Base-by-base conservation (phyloP, 2,329 filamentous ascomycete species). In the Ophiostoma tasmaniense region DNA sequence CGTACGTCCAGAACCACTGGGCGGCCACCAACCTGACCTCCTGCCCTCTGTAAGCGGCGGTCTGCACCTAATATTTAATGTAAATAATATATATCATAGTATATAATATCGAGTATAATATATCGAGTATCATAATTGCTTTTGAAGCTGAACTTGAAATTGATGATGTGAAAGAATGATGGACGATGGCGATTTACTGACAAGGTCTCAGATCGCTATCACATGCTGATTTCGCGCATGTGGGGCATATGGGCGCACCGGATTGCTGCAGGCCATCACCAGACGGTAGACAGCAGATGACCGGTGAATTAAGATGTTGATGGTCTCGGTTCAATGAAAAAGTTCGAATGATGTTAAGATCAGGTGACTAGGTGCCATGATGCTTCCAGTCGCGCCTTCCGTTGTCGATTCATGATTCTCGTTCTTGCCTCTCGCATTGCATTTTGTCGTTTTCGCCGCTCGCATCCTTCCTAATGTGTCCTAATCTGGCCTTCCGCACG, bases 1-100 rank as follows among this genome's bases (percentile, higher is more conserved):
- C 78, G 22, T 82, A 79, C 68, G 77, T 79, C 11, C 74, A 78
- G 74, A 72, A 76, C 33, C 75, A 75, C 28, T 82, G 80, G 75
- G 77, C 79, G 75, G 77, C 79, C 67, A 74, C 75, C 2, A 69
- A 67, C 33, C 66, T 67, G 8, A 59, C 30, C 28, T 42, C 50
- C 68, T 69, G 68, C 30, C 30, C 68, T 39, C 39, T 69, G 39
- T 69, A 39, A 55, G 50, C 50, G 50, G 50, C 42, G 17, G 45
- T 55, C 20, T 55, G 11, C 5, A 28, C 25, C 50, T 55, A 55
- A 55, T 55, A 55, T 25, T 2, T 13, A 55, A 61, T 30, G 25
- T 30, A 30, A 17, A 61, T 62, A 20, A 20, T 20, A 62, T 33
- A n/a, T n/a, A n/a, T n/a, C n/a, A n/a, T n/a, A n/a, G n/a, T n/a